Base-by-base conservation (phyloP, 164 flowering plant genomes). In the Vitis amurensis region DNA sequence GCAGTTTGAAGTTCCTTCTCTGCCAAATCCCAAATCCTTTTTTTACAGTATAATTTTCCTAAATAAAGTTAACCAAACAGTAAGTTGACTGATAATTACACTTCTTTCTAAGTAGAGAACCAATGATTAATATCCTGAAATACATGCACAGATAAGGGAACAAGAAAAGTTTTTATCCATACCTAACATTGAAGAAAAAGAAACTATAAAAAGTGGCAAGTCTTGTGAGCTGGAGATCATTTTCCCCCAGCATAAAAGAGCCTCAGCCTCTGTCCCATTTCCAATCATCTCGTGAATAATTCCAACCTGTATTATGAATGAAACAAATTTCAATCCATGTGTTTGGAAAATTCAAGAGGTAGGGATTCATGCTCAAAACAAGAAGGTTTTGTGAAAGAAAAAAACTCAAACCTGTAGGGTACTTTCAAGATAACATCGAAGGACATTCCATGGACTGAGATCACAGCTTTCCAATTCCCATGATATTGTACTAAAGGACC, bases 361-460 rank as follows among this genome's bases (percentile, higher is more conserved):
- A 9, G 37, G 49, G 29, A 8, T 27, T 23, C 50, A 31, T 50
- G 50, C 48, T 27, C 3, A 63, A 64, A 73, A 17, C 17, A 50
- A 65, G 44, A 65, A 66, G 23, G 9, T 15, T 16, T 3, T 29
- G 16, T 56, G 30, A 50, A 63, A 49, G 65, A 57, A 56, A 55
- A 72, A 3, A 62, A 55, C 6, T 55, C 15, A 51, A 64, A 93
- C 99, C 99, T 96, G 99, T 69, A 93, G 79, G 66, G 76, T 72
- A 82, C 99, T 96, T 76, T 96, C 98, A 55, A 93, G 91, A 71
- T 90, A 96, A 77, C 90, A 83, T 23, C 83, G 83, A 53, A 96
- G 95, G 50, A 93, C 85, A 77, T 78, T 90, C 98, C 98, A 96
- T 23, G 94, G 94, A 82, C 89, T 93, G 72, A 87, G 80, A 73